phyloP scores from a whole-genome alignment of 2,329 filamentous ascomycete genomes.

The Elsinoe ampelina region DNA sequence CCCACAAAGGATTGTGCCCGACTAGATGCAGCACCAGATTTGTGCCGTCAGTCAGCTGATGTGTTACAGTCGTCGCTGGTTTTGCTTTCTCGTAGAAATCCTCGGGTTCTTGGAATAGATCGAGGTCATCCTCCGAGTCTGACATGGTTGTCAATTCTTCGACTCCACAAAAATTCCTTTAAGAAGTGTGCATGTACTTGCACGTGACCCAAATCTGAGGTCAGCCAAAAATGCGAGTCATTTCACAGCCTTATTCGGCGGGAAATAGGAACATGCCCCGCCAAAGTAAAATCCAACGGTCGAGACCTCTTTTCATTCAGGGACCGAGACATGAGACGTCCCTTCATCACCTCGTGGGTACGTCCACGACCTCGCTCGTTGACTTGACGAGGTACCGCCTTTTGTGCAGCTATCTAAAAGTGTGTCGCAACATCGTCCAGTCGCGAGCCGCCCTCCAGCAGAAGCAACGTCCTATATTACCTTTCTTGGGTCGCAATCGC shows the following conservation, averaged over 20 bases:
- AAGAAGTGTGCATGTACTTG: background rate
- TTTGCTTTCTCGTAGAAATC: conserved; percentile 73
- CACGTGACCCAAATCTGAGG: background rate
- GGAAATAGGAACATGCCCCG: background rate
- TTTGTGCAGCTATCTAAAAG: background rate
- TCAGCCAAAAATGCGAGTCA: background rate
- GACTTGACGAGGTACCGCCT: background rate
- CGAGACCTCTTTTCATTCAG: background rate
- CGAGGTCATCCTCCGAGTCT: conserved; percentile 26
- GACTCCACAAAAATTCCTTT: background rate
- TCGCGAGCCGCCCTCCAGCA: background rate
- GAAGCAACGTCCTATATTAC: background rate
- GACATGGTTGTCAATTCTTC: conserved; percentile 4
- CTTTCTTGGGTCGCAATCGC: background rate
- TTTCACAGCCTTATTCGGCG: background rate
- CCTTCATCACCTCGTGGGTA: background rate
- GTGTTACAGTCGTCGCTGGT: conserved; percentile 61
- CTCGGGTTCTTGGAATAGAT: conserved; percentile 69
- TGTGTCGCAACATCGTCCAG: background rate
- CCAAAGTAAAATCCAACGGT: background rate
- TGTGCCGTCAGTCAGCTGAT: conserved; percentile 58
- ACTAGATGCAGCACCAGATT: conserved; percentile 66
- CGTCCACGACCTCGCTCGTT: background rate
- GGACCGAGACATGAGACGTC: background rate
- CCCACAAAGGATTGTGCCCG: conserved; percentile 78